These are phyloP conservation scores for Rhizopogon salebrosus DNA, from an alignment of 768 basidiomycete genomes.

Conservation along the genomic window DNA sequence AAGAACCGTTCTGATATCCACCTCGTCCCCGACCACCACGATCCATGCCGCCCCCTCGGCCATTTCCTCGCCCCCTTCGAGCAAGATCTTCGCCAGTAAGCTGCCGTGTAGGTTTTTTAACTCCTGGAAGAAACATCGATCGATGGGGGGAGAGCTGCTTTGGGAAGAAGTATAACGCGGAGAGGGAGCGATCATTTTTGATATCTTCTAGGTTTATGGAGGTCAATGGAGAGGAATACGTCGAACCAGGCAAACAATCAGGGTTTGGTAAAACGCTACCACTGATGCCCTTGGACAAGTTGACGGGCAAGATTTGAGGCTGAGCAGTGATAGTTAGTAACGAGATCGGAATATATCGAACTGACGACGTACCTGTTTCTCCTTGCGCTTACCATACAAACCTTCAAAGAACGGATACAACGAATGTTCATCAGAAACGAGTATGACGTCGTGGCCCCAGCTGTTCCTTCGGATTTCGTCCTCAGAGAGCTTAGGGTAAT, in stretches of 20 bases:
- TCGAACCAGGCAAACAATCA: conserved; percentile 87
- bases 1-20: conserved; percentile 14
- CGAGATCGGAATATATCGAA: neutral
- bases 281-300: conserved; percentile 70
- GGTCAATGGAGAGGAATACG: conserved; percentile 72
- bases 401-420: conserved; percentile 85
- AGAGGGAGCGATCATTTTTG: conserved; percentile 80
- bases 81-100: conserved; percentile 66
- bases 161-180: conserved; percentile 86
- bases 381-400: conserved; percentile 87
- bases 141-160: conserved; percentile 81
- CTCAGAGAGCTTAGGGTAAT: conserved; percentile 62
- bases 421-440: conserved; percentile 78
- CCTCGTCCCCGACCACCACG: conserved; percentile 31
- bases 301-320: conserved; percentile 70
- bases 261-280: conserved; percentile 82
- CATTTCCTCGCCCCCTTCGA: conserved; percentile 47
- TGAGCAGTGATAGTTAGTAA: conserved; percentile 27
- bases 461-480: conserved; percentile 82
- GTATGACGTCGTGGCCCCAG: conserved; percentile 80
- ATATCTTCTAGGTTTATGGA: conserved; percentile 68
- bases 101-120: conserved; percentile 49
- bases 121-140: conserved; percentile 76
- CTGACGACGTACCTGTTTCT: conserved; percentile 50
- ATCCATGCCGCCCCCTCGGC: conserved; percentile 38